These are phyloP conservation scores for Acanthamoeba healyi DNA, from an alignment of 208 protist species.

Conservation along the genomic window DNA sequence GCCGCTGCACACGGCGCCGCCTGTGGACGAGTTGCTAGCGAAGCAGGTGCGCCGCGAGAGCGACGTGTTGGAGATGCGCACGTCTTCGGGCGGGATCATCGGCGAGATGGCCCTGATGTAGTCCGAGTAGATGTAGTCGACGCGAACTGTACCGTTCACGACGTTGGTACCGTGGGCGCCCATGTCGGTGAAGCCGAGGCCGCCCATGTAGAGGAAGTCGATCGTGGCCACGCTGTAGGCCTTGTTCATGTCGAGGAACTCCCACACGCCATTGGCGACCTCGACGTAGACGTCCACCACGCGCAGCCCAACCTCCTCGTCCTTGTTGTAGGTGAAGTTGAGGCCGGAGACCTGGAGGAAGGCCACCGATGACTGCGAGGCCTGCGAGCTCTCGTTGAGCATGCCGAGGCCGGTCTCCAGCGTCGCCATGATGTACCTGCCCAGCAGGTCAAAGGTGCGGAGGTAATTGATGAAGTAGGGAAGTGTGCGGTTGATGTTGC, in stretches of 20 bases:
- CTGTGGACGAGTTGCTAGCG: not conserved
- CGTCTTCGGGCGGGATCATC: not conserved
- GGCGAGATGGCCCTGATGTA: slow-evolving; percentile 44
- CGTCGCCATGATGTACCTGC: slow-evolving; percentile 25
- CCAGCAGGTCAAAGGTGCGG: slow-evolving; percentile 55
- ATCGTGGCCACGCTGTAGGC: slow-evolving; percentile 46
- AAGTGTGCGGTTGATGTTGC: slow-evolving; percentile 11
- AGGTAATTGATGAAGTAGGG: slow-evolving; percentile 32
- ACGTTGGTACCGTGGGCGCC: not conserved
- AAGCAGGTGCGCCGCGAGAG: slow-evolving; percentile 50
- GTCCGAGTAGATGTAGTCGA: not conserved
- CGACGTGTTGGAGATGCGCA: slow-evolving; percentile 16
- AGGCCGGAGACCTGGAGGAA: slow-evolving; percentile 70
- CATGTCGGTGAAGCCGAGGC: slow-evolving; percentile 56
- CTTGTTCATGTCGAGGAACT: slow-evolving; percentile 43
- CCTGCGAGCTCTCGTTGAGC: not conserved
- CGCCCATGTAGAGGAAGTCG: slow-evolving; percentile 22
- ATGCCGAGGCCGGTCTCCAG: slow-evolving; percentile 9
- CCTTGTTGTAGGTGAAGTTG: slow-evolving; percentile 41
- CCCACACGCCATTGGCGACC: not conserved
- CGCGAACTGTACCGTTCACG: not conserved
- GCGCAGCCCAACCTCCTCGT: slow-evolving; percentile 46
- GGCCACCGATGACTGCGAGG: not conserved
- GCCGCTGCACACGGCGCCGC: not conserved
- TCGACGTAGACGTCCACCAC: slow-evolving; percentile 57